These are phyloP conservation scores for Gnomoniopsis smithogilvyi DNA, from an alignment of 2,329 filamentous ascomycete genomes.

Conservation along the genomic window DNA sequence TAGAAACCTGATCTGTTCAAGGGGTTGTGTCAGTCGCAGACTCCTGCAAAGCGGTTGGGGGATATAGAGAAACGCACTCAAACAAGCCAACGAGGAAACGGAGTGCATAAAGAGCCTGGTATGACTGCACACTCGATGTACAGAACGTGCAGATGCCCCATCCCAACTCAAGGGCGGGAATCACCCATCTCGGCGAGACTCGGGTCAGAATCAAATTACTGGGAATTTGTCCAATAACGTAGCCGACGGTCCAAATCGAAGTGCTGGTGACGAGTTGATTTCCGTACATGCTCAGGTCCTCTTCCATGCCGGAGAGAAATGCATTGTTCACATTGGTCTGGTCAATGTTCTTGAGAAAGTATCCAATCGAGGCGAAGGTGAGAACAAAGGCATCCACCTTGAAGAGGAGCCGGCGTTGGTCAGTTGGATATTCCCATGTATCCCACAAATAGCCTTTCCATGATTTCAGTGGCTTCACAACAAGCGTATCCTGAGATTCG, in stretches of 20 bases:
- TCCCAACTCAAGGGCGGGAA: slow-evolving; percentile 28
- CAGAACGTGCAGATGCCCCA: slow-evolving; percentile 26
- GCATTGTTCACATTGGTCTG: slow-evolving; percentile 40
- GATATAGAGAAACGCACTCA: slow-evolving; percentile 24
- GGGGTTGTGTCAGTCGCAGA: neutral
- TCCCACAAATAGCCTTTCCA: slow-evolving; percentile 38
- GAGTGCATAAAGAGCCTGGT: slow-evolving; percentile 16
- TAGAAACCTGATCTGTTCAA: slow-evolving; percentile 11
- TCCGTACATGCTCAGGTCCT: slow-evolving; percentile 35
- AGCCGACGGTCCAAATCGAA: slow-evolving; percentile 27
- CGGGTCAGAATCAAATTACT: slow-evolving; percentile 22
- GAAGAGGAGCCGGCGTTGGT: slow-evolving; percentile 31
- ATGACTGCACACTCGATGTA: slow-evolving; percentile 22
- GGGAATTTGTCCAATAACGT: slow-evolving; percentile 25
- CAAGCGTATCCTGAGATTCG: slow-evolving; percentile 15
- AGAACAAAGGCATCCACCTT: slow-evolving; percentile 33
- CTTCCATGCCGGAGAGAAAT: slow-evolving; percentile 35
- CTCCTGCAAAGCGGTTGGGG: neutral
- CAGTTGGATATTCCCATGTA: slow-evolving; percentile 30
- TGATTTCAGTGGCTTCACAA: slow-evolving; percentile 22
- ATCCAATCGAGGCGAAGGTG: slow-evolving; percentile 31
- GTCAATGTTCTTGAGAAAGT: slow-evolving; percentile 35
- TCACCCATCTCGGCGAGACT: slow-evolving; percentile 29
- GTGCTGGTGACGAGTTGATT: slow-evolving; percentile 35
- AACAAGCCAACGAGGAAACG: slow-evolving; percentile 27